Conservation (phyloP, 2,329 filamentous ascomycete genomes). For the Scortechinia acanthostroma region DNA sequence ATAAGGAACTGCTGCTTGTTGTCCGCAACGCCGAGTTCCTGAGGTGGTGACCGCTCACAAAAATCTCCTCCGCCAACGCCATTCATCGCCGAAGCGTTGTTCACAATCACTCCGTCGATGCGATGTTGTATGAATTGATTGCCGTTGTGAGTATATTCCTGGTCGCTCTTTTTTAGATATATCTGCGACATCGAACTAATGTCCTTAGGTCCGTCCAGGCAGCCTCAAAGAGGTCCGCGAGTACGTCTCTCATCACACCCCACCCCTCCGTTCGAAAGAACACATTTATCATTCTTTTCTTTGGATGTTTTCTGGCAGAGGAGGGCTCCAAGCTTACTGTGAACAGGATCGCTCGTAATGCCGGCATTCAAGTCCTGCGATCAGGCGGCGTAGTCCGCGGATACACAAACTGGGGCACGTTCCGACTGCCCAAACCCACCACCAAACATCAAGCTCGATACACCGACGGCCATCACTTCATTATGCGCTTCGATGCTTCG, state of each 20-base stretch:
- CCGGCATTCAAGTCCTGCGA: slow-evolving; percentile 51
- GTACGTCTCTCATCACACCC: slow-evolving; percentile 39
- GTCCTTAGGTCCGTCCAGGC: slow-evolving; percentile 62
- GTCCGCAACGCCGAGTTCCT: too few species aligned
- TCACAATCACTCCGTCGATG: too few species aligned
- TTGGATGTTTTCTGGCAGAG: slow-evolving; percentile 5
- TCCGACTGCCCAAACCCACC: slow-evolving; percentile 54
- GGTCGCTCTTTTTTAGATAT: background rate
- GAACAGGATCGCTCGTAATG: slow-evolving; percentile 53
- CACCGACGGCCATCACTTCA: slow-evolving; percentile 61
- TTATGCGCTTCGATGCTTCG: slow-evolving; percentile 62
- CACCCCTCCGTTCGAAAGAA: slow-evolving; percentile 2
- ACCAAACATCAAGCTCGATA: slow-evolving; percentile 57
- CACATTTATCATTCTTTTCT: too few species aligned
- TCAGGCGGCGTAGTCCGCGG: slow-evolving; percentile 59
- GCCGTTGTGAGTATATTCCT: slow-evolving; percentile 44
- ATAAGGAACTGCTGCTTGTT: too few species aligned
- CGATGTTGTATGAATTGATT: slow-evolving; percentile 66
- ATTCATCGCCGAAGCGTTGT: background rate
- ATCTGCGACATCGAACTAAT: slow-evolving; percentile 5
- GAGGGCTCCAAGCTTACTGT: background rate
- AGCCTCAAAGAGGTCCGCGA: slow-evolving; percentile 63
- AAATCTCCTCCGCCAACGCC: too few species aligned
- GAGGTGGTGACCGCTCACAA: too few species aligned
- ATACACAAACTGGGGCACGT: slow-evolving; percentile 64